Conservation (phyloP, 2,329 filamentous ascomycete genomes). For the Hypoxylon sp. region DNA sequence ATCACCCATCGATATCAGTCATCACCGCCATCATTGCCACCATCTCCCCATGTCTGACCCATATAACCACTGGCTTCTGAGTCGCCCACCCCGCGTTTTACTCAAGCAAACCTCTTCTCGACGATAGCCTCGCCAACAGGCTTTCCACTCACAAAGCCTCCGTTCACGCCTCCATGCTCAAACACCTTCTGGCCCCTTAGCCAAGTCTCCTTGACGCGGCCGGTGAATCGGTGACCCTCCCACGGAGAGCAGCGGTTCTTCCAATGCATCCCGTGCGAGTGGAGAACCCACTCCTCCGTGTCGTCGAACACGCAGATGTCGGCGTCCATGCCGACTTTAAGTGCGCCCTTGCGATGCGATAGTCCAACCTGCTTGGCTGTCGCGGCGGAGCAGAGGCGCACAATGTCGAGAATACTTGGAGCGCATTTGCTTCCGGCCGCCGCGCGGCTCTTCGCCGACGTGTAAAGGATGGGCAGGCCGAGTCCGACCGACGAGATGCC, state of each 20-base stretch:
- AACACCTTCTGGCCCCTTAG: slow-evolving; percentile 82
- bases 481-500: slow-evolving; percentile 95
- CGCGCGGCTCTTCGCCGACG: slow-evolving; percentile 74
- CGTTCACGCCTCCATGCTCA: slow-evolving; percentile 67
- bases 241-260: slow-evolving; percentile 93
- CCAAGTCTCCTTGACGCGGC: slow-evolving; percentile 88
- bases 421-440: slow-evolving; percentile 58
- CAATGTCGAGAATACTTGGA: slow-evolving; percentile 79
- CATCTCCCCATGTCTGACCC: background rate
- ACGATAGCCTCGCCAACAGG: slow-evolving; percentile 69
- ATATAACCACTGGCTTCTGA: background rate
- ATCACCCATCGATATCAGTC: slow-evolving; percentile 27
- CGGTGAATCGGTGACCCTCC: slow-evolving; percentile 81
- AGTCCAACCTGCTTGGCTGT: slow-evolving; percentile 92
- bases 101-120: slow-evolving; percentile 66
- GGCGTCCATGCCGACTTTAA: slow-evolving; percentile 85
- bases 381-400: slow-evolving; percentile 85
- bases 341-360: slow-evolving; percentile 81
- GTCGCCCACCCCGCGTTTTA: background rate
- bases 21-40: slow-evolving; percentile 12
- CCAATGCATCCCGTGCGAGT: slow-evolving; percentile 87
- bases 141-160: slow-evolving; percentile 62
- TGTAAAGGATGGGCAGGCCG: slow-evolving; percentile 91
- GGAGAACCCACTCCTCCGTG: slow-evolving; percentile 78
- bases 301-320: slow-evolving; percentile 96